phyloP scores from a whole-genome alignment of 2,329 filamentous ascomycete genomes.

The Alternaria tenuissima region DNA sequence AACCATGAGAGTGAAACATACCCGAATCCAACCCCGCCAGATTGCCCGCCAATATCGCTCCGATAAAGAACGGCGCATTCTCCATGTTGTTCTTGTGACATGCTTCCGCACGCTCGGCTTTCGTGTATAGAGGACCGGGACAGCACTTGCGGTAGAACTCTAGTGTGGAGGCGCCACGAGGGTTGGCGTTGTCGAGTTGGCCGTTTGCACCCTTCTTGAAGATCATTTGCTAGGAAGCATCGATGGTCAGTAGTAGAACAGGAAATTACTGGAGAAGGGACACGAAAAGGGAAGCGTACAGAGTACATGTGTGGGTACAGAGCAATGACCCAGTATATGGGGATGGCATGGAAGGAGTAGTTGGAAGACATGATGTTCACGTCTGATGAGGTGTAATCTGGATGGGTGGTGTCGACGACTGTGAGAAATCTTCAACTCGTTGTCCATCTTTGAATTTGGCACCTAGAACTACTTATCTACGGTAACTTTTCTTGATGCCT shows the following conservation, averaged over 20 bases:
- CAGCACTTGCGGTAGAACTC: neutral
- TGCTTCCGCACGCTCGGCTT: neutral
- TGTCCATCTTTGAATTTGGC: too few relatives aligned
- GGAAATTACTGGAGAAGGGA: too few relatives aligned
- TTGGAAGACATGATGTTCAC: neutral
- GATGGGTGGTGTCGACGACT: too few relatives aligned
- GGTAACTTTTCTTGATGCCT: too few relatives aligned
- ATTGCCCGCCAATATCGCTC: neutral
- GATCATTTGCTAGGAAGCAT: too few relatives aligned
- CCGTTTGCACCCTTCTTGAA: neutral
- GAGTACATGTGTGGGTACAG: too few relatives aligned
- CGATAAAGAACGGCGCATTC: neutral
- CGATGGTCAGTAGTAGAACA: too few relatives aligned
- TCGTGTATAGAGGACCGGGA: accelerated
- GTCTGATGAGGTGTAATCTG: too few relatives aligned
- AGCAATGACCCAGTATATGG: neutral
- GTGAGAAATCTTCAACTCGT: too few relatives aligned
- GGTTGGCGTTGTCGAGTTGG: neutral
- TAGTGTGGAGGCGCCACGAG: neutral
- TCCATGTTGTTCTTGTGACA: neutral
- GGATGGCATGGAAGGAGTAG: neutral
- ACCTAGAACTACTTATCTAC: too few relatives aligned
- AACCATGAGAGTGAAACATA: neutral
- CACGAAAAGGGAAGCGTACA: too few relatives aligned
- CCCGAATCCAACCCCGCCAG: neutral